Evolutionary conservation across 2,329 filamentous ascomycete species (phyloP), one percentile per base, ranked within the genome.

Genomic region (Xylariaceae sp.): DNA sequence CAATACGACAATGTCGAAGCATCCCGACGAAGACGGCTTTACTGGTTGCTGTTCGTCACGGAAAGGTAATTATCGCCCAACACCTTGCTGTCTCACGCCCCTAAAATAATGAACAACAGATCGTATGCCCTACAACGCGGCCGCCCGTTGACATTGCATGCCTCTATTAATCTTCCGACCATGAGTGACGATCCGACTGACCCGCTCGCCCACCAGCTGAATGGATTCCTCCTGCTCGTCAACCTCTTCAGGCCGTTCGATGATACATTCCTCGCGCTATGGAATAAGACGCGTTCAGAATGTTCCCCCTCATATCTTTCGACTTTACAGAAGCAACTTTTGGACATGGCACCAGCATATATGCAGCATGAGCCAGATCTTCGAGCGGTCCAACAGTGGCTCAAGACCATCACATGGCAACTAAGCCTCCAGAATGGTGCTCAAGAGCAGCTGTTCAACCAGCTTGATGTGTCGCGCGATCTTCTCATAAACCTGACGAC

Each of bases 41-140:
- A 82, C 57, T 89, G 85, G 85, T 69, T 89, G 9, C 67, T 89
- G 8, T 83, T 85, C 54, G 72, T 85, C 1, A 80, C 80, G 8
- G 85, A 89, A 65, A 78, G 84, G 80, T 83, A 63, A n/a, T 54
- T 64, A 55, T 34, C 17, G 2, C 30, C 11, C 34, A 16, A 29
- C 1, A n/a, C 11, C 3, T 12, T 3, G 13, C 18, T 16, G 9
- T 29, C 9, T 17, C 4, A 11, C 4, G 7, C 41, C 37, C 22
- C 4, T 51, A 32, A 47, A 44, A 47, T 37, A 38, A 44, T 26
- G 33, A 9, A 33, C 26, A n/a, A 19, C 60, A 73, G 81, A 62
- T 78, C 84, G 11, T 89, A 89, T 59, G 83, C 83, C 37, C 68
- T 90, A 22, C 81, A 86, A 59, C 78, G 83, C 55, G 76, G 79